Percentiles rank a stretch among this genome's conserved stretches.
Conservation (phyloP, 139 green algal genomes). For the Nannochloris sp. region DNA sequence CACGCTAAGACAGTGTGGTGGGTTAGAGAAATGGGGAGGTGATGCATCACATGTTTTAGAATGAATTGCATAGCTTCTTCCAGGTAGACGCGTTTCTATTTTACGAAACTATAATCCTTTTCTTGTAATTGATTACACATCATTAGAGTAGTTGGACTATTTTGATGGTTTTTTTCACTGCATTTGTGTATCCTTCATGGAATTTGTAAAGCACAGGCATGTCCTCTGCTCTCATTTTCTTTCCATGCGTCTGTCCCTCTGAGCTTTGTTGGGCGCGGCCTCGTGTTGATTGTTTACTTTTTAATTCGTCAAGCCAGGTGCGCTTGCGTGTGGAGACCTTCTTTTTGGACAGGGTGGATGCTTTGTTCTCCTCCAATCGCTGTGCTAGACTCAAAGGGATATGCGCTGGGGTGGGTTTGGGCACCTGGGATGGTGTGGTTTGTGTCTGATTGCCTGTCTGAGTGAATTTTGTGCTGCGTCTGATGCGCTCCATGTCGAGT, state of each 20-base stretch:
- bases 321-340: conserved; percentile 14
- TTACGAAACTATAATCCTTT: not conserved
- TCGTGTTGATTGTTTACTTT: conserved; percentile 16
- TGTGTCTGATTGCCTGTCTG: no score
- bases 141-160: conserved; percentile 65
- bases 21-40: not conserved
- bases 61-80: not conserved
- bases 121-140: conserved; percentile 2
- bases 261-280: not conserved
- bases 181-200: conserved; percentile 91
- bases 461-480: conserved; percentile 10
- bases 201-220: conserved; percentile 72
- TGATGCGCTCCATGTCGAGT: conserved; percentile 56
- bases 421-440: conserved; percentile 1
- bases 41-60: not conserved
- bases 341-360: not conserved
- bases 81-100: not conserved
- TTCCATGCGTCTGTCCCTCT: not conserved
- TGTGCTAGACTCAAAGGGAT: conserved; percentile 33
- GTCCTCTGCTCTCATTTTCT: not conserved
- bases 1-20: conserved; percentile 48
- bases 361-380: conserved; percentile 17
- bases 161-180: conserved; percentile 71
- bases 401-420: not conserved
- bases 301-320: conserved; percentile 43